Base-by-base conservation (phyloP, 768 basidiomycete species). In the Lactarius hatsudake region DNA sequence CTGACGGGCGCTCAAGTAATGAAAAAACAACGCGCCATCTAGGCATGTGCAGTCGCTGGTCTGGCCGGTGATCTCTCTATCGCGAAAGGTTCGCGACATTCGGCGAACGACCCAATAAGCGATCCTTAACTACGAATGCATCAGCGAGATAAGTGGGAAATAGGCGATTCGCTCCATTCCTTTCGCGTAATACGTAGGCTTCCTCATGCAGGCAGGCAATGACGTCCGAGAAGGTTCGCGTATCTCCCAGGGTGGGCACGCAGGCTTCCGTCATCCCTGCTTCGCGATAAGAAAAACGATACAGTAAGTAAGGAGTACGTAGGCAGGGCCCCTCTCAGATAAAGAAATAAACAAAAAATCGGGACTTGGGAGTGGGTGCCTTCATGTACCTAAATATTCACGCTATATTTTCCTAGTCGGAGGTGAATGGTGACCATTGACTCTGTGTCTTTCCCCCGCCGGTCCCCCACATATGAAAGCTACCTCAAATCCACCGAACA, bases 231-330 rank as follows among this genome's bases (percentile, higher is more conserved):
- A 62, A 23, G 56, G 57, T 48, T 54, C 66, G 62, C 36, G 34
- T 62, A 58, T 58, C 65, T 66, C 53, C 55, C 59, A 38, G 23
- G 36, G 59, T 8, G 51, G 51, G 51, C 51, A 53, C 15, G 51
- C 51, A 13, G 26, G 23, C 42, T 63, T 54, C 23, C 62, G 58
- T 67, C 62, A 63, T 63, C 6, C 3, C 26, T 7, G 48, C 58
- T 67, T 67, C 62, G 62, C 66, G 66, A 67, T 67, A 67, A 67
- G 66, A 59, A 53, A 38, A 36, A n/a, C 18, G 18, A 57, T 32
- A 2, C 56, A 57, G 18, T 36, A 20, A 6, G 34, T 32, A 18
- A 30, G 18, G n/a, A 34, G 34, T 53, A 53, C 51, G n/a, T 42
- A 42, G 15, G 15, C 17, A 42, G 17, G 6, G 8, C 48, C n/a